Evolutionary conservation across 2,329 filamentous ascomycete genomes (phyloP), one percentile per base, ranked within the genome.

Genomic region (Arthrobotrys sphaeroides): DNA sequence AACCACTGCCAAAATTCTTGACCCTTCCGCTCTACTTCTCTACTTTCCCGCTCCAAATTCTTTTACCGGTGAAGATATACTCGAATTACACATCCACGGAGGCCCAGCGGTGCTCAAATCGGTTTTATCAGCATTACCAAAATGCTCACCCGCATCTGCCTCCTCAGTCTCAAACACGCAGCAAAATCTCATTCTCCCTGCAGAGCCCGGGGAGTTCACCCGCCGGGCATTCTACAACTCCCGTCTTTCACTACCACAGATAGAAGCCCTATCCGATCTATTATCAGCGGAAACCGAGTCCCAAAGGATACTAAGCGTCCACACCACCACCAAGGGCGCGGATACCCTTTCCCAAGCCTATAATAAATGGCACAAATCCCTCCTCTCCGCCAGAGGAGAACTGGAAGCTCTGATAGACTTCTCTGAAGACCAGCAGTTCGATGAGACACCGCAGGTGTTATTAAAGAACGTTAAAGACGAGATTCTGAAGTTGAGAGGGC

Each of bases 361-460:
- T 82, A 93, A 97, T 78, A 80, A 80, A 7, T 99, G 95, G 95
- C 89, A 94, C 24, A 84, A 88, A 77, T 86, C 89, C 78, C 84
- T 99, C 16, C 85, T 98, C 5, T 86, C 90, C 77, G 94, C 94
- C 7, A 88, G 95, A 1, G 95, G 93, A 7, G 94, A 98, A 83
- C 86, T 99, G 40, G 95, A 99, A 83, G 95, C 95, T 0, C 84
- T 99, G 78, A 98, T 99, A 77, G 95, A 99, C 83, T 99, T 99
- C 81, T 91, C 92, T 0, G 95, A 99, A 82, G 95, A 98, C 80
- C 94, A 99, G 83, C 92, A 98, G 83, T 96, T 99, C 80, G 94
- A 98, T 79, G 93, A 97, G 82, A 90, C 92, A 1, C 91, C 93
- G 0, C 84, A 86, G 0, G 87, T 91, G 66, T 85, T 98, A 20